A percentile compares a stretch with the other conserved stretches of the same genome.
Conservation (phyloP, 495 filamentous ascomycete species). For the Glarea lozoyensis region DNA sequence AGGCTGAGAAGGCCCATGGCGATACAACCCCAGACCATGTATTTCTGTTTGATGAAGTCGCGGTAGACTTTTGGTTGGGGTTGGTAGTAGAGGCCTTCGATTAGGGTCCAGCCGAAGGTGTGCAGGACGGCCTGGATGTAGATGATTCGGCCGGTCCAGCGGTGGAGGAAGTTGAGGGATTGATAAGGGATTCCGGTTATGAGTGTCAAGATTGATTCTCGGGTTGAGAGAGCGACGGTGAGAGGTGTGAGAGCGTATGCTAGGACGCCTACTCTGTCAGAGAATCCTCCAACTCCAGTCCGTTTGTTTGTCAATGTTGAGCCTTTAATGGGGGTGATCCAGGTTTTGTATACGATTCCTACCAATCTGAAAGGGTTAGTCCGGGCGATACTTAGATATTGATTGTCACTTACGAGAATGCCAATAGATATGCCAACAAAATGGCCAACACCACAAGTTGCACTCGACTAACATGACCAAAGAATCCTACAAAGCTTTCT, state of each 20-base stretch:
- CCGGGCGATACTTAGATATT: neutral
- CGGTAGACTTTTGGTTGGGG: conserved; percentile 49
- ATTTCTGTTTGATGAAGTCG: conserved; percentile 41
- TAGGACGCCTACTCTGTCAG: conserved; percentile 51
- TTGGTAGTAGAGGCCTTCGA: conserved; percentile 53
- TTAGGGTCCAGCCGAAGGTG: conserved; percentile 55
- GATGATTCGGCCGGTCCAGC: conserved; percentile 57
- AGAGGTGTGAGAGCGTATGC: conserved; percentile 61
- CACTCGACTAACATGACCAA: conserved; percentile 27
- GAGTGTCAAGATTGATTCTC: conserved; percentile 51
- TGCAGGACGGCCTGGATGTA: conserved; percentile 51
- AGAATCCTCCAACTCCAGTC: conserved; percentile 49
- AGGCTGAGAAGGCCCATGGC: conserved; percentile 50
- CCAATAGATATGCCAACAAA: conserved; percentile 43
- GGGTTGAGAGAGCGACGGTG: conserved; percentile 46
- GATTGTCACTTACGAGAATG: conserved; percentile 40
- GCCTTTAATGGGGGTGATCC: conserved; percentile 49
- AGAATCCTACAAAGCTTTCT: conserved; percentile 10
- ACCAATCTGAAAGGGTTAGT: conserved; percentile 28
- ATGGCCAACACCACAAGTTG: conserved; percentile 41
- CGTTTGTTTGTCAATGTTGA: conserved; percentile 44
- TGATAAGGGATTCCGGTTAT: conserved; percentile 59
- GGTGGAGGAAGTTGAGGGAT: conserved; percentile 61
- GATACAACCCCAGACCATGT: conserved; percentile 58
- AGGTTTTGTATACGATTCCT: conserved; percentile 48